phyloP scores from a whole-genome alignment of 2,329 filamentous ascomycete genomes.

The Dendryphion nanum region DNA sequence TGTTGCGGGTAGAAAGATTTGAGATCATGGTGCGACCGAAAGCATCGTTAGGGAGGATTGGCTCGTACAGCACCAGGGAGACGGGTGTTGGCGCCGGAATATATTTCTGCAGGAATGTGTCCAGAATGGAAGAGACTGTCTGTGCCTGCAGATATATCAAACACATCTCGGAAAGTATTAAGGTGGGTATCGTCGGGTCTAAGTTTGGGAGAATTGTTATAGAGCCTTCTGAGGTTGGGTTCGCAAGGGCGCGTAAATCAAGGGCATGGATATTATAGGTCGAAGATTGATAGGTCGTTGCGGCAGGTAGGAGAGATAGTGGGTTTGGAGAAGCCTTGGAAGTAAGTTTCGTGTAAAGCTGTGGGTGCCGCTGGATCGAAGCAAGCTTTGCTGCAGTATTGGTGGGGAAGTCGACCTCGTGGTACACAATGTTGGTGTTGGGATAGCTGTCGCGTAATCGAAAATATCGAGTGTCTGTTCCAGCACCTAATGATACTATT shows the following conservation, averaged over 20 bases:
- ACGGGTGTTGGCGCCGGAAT: conserved; percentile 49
- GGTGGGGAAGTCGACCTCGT: conserved; percentile 85
- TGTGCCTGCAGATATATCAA: conserved; percentile 77
- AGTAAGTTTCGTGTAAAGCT: conserved; percentile 29
- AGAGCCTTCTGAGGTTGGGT: conserved; percentile 13
- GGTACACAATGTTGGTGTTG: conserved; percentile 63
- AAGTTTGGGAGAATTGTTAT: conserved; percentile 42
- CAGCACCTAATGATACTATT: conserved; percentile 88
- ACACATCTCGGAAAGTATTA: conserved; percentile 93
- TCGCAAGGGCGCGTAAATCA: conserved; percentile 65
- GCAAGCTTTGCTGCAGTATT: conserved; percentile 68
- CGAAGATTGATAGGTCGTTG: conserved; percentile 46
- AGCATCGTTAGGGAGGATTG: conserved; percentile 75
- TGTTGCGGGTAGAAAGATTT: conserved; percentile 79
- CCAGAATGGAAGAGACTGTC: conserved; percentile 63
- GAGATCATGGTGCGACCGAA: conserved; percentile 92
- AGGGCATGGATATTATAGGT: conserved; percentile 57
- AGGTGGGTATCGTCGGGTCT: conserved; percentile 65
- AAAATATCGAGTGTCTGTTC: conserved; percentile 88
- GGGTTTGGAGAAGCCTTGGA: conserved; percentile 24
- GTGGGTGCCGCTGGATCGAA: conserved; percentile 34
- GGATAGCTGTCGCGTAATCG: conserved; percentile 60
- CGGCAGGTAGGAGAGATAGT: conserved; percentile 37
- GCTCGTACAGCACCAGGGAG: conserved; percentile 80
- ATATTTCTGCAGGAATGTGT: conserved; percentile 34